Evolutionary conservation across 352 stramenopile genomes (phyloP), one percentile per base, ranked within the genome.

Genomic region (Phytophthora sojae): DNA sequence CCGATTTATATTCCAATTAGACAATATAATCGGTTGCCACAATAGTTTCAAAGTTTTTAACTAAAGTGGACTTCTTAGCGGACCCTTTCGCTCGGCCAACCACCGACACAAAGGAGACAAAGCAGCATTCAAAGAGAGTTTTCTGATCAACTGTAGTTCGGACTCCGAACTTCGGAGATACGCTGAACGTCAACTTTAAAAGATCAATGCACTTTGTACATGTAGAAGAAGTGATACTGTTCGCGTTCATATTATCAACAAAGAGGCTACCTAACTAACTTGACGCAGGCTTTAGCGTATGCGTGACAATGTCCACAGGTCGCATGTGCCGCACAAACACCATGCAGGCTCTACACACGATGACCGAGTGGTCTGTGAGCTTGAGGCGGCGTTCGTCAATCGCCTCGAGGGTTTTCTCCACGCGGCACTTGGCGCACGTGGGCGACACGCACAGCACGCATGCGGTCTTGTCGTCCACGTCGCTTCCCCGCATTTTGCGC

Each of bases 221-320:
- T n/a, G n/a, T n/a, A n/a, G n/a, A n/a, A n/a, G n/a, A n/a, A n/a
- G n/a, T n/a, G 26, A 30, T 6, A 30, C 26, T 30, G 37, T 8
- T 47, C 39, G 4, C 9, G 12, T 47, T 47, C 39, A 47, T 47
- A 50, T 11, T n/a, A n/a, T 50, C n/a, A n/a, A 50, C 23, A 50
- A 21, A 9, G 9, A 42, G 35, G 35, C 35, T 50, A 50, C 8
- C 42, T 19, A 32, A 45, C 56, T 21, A 35, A 45, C 56, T 21
- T 39, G 7, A 39, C 80, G 73, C 26, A 42, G 71, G 76, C 23
- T 49, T 35, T 0, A 68, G 51, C 2, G 57, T 60, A 11, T 71
- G 56, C 14, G 62, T 45, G 54, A 73, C 66, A 45, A 78, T 71
- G 58, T 78, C 71, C 9, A 64, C 71, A 12, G 71, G 59, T n/a